These are phyloP conservation scores for Elsinoe necatrix DNA, from an alignment of 2,329 filamentous ascomycete species.

Conservation along the genomic window DNA sequence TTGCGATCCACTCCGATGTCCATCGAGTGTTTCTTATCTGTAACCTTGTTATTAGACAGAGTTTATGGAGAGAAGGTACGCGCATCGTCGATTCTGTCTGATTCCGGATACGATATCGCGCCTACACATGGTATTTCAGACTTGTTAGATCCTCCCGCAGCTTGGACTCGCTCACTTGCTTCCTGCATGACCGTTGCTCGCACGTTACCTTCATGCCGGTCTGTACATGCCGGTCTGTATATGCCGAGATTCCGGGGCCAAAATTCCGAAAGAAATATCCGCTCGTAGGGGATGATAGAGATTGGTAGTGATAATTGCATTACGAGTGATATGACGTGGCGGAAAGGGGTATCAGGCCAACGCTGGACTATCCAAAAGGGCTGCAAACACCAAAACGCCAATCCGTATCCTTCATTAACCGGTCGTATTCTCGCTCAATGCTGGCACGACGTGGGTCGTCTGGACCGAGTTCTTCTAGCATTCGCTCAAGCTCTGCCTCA, in stretches of 20 bases:
- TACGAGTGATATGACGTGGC: slow-evolving; percentile 10
- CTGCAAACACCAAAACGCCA: slow-evolving; percentile 16
- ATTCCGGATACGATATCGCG: too few relatives aligned
- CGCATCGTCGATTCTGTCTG: too few relatives aligned
- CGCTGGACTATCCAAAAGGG: slow-evolving; percentile 15
- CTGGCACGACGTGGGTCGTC: slow-evolving; percentile 4
- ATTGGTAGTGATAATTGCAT: background rate
- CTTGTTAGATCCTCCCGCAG: too few relatives aligned
- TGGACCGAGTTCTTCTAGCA: slow-evolving; percentile 12
- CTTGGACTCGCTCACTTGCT: background rate
- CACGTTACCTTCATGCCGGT: background rate
- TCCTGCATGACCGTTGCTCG: background rate
- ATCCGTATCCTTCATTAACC: slow-evolving; percentile 12
- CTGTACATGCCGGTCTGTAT: background rate
- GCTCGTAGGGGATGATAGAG: background rate
- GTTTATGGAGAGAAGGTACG: too few relatives aligned
- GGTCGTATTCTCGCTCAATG: slow-evolving; percentile 3
- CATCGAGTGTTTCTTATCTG: too few relatives aligned
- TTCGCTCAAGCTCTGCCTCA: slow-evolving; percentile 52
- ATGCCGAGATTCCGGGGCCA: background rate
- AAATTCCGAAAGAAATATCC: background rate
- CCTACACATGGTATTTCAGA: too few relatives aligned
- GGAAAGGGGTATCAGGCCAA: slow-evolving; percentile 13
- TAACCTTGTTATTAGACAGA: too few relatives aligned
- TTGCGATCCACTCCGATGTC: too few relatives aligned